Evolutionary conservation across 768 basidiomycete genomes (phyloP), one percentile per base, ranked within the genome.

Genomic region (Atractiella rhizophila): DNA sequence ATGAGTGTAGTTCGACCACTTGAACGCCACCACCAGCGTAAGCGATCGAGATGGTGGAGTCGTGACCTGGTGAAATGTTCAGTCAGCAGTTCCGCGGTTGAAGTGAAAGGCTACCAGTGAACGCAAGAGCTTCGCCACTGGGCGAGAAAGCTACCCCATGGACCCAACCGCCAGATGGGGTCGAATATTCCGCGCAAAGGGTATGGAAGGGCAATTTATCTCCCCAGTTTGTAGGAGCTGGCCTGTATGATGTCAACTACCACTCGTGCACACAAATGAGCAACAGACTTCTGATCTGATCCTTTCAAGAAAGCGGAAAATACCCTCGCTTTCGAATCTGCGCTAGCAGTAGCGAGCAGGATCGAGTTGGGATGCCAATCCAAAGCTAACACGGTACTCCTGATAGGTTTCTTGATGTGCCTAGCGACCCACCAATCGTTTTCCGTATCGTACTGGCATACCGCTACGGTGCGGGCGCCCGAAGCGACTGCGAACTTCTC

Each of bases 301-400:
- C 91, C 91, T 65, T 98, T 98, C 64, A 96, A 86, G 60, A 82
- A 96, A 4, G 85, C 91, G 1, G 86, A 94, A 60, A 96, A 80
- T 7, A 98, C 91, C 16, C 86, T 70, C 10, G 91, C 91, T 60
- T 88, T 88, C 71, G 82, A 82, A 56, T 98, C 91, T 0, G 88
- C 85, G 44, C 81, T 75, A n/a, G 91, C 91, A 27, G 88, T 78
- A 4, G 88, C 91, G 21, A 98, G 71, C 5, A 98, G 66, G 12
- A 96, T 86, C 56, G 91, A 96, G 66, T 96, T 96, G 21, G 91
- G 86, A 57, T 98, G 91, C 91, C 91, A 98, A 50, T 96, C 88
- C 50, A 98, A 64, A 4, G 74, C 71, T 30, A 96, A 65, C 12
- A 98, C 86, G 1, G 91, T 98, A 4, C 83, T 83, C 48, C 83